These are phyloP conservation scores for Ilex paraguariensis DNA, from an alignment of 305 asterid species.

Conservation along the genomic window DNA sequence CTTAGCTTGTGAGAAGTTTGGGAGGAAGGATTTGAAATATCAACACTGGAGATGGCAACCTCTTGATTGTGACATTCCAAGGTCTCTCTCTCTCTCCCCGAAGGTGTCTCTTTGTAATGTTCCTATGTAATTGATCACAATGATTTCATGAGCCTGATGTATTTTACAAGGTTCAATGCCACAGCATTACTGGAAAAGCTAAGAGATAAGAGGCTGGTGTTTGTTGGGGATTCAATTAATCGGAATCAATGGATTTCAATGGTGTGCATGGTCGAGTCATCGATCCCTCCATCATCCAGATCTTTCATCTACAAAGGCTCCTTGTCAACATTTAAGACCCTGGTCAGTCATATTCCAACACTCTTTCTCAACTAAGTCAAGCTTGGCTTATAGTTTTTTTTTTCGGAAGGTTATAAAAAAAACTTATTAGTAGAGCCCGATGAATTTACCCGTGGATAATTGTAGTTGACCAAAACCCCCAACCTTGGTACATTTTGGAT, in stretches of 20 bases:
- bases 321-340: slow-evolving; percentile 27
- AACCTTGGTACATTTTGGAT: too few relatives aligned
- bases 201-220: slow-evolving; percentile 38
- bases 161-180: slow-evolving; percentile 32
- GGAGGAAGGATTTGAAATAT: slow-evolving; percentile 36
- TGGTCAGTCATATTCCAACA: slow-evolving; percentile 17
- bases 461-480: too few relatives aligned
- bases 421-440: too few relatives aligned
- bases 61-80: slow-evolving; percentile 40
- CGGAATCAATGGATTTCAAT: slow-evolving; percentile 41
- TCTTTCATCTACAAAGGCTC: slow-evolving; percentile 24
- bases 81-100: slow-evolving; percentile 14
- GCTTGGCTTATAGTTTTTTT: too few relatives aligned
- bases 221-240: slow-evolving; percentile 51
- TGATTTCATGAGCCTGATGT: not conserved
- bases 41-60: slow-evolving; percentile 55
- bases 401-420: too few relatives aligned
- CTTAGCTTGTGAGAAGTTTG: slow-evolving; percentile 37
- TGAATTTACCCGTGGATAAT: too few relatives aligned
- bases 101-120: too few relatives aligned
- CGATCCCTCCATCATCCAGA: slow-evolving; percentile 22
- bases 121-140: not conserved
- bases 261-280: slow-evolving; percentile 38
- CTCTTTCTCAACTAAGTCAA: not conserved
- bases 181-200: slow-evolving; percentile 32